Conservation (phyloP, 1,284 basidiomycete species). For the Sporisorium sorghi region DNA sequence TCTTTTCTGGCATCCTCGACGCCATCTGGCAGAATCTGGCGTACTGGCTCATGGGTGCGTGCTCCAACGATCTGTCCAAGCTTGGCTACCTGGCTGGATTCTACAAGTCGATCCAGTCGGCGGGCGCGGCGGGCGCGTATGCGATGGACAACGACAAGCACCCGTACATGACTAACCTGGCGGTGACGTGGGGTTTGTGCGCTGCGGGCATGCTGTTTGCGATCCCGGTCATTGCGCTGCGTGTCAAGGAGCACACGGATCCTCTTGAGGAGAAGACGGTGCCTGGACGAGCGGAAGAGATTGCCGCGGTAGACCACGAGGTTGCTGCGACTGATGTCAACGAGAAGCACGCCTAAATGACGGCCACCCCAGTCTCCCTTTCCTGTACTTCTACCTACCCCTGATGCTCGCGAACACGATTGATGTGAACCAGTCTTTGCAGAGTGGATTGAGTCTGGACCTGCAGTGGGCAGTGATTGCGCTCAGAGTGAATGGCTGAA, state of each 20-base stretch:
- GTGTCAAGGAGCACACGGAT: conserved; percentile 55
- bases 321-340: conserved; percentile 1
- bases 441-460: too few relatives aligned
- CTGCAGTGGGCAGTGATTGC: not conserved
- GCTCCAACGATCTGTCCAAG: conserved; percentile 62
- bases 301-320: conserved; percentile 31
- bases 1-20: conserved; percentile 59
- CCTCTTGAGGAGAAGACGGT: conserved; percentile 52
- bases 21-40: conserved; percentile 53
- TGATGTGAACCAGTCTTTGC: not conserved
- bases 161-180: conserved; percentile 60
- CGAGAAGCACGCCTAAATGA: conserved; percentile 29
- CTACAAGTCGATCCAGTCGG: conserved; percentile 62
- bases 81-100: conserved; percentile 61
- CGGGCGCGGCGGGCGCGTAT: conserved; percentile 56
- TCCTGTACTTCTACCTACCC: conserved; percentile 7
- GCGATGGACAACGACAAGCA: conserved; percentile 53
- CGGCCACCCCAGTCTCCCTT: too few relatives aligned
- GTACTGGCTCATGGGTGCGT: conserved; percentile 60
- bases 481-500: not conserved
- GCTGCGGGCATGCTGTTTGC: conserved; percentile 54
- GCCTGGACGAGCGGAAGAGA: conserved; percentile 55
- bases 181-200: conserved; percentile 59
- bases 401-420: conserved; percentile 1
- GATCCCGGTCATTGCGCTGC: conserved; percentile 51